Conservation (phyloP, 192 early-diverging fungal species). For the Backusella sp. region DNA sequence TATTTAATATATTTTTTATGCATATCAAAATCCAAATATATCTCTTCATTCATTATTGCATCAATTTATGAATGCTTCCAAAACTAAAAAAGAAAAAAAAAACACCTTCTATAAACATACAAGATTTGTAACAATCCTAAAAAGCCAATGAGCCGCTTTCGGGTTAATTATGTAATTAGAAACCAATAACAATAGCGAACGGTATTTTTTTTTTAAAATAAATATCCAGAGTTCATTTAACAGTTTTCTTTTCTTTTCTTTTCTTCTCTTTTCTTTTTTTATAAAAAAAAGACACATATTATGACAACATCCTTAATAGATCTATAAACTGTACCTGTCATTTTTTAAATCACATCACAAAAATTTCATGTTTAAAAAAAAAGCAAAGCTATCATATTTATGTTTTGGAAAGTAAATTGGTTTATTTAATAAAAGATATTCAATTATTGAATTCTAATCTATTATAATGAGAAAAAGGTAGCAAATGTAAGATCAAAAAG, state of each 20-base stretch:
- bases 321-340: not conserved
- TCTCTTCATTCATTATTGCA: not conserved
- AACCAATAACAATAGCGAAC: not conserved
- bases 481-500: too few relatives aligned
- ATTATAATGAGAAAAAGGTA: not conserved
- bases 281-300: too few relatives aligned
- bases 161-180: not conserved
- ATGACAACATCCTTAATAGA: too few relatives aligned
- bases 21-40: not conserved
- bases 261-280: too few relatives aligned
- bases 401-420: not conserved
- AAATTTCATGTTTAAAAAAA: not conserved
- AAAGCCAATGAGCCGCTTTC: not conserved
- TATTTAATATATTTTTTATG: not conserved
- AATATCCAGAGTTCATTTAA: too few relatives aligned
- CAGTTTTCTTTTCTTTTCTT: too few relatives aligned
- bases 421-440: not conserved
- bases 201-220: not conserved
- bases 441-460: not conserved
- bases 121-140: not conserved
- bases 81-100: not conserved
- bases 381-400: not conserved
- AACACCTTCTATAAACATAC: not conserved
- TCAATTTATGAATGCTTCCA: not conserved
- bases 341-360: not conserved